Conservation (phyloP, 2,329 filamentous ascomycete genomes). For the Colletotrichum acutatum region DNA sequence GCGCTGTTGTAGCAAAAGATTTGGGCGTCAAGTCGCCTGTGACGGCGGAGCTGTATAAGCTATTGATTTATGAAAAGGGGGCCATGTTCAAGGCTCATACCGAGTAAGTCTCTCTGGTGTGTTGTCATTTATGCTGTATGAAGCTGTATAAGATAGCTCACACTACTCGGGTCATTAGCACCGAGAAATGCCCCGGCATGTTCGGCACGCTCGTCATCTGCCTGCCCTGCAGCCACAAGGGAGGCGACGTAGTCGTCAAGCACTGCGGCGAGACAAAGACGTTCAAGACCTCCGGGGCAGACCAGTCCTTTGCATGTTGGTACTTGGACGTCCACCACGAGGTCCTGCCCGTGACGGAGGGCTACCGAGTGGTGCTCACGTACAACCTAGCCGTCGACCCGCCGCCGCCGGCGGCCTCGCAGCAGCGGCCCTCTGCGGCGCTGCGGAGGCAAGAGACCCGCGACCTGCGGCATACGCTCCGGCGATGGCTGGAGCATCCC, state of each 20-base stretch:
- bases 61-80: slow-evolving; percentile 61
- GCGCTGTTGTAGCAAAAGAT: slow-evolving; percentile 36
- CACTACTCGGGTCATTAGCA: slow-evolving; percentile 40
- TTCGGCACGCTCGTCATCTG: slow-evolving; percentile 61
- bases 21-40: slow-evolving; percentile 47
- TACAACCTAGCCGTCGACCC: slow-evolving; percentile 57
- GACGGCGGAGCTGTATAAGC: slow-evolving; percentile 54
- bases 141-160: background rate
- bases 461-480: slow-evolving; percentile 38
- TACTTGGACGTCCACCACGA: slow-evolving; percentile 65
- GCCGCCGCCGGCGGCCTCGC: background rate
- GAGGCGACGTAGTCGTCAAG: slow-evolving; percentile 53
- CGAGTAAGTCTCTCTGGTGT: slow-evolving; percentile 42
- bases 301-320: slow-evolving; percentile 47
- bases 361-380: slow-evolving; percentile 61
- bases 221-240: slow-evolving; percentile 59
- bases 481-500: slow-evolving; percentile 40
- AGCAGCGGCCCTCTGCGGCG: slow-evolving; percentile 38
- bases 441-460: slow-evolving; percentile 15
- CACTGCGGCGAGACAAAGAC: slow-evolving; percentile 47
- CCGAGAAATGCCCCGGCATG: slow-evolving; percentile 58
- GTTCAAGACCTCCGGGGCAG: slow-evolving; percentile 43
- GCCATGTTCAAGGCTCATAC: slow-evolving; percentile 60
- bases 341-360: slow-evolving; percentile 57
- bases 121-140: background rate